phyloP scores from a whole-genome alignment of 2,329 filamentous ascomycete species.

The Leptodontidium sp. region DNA sequence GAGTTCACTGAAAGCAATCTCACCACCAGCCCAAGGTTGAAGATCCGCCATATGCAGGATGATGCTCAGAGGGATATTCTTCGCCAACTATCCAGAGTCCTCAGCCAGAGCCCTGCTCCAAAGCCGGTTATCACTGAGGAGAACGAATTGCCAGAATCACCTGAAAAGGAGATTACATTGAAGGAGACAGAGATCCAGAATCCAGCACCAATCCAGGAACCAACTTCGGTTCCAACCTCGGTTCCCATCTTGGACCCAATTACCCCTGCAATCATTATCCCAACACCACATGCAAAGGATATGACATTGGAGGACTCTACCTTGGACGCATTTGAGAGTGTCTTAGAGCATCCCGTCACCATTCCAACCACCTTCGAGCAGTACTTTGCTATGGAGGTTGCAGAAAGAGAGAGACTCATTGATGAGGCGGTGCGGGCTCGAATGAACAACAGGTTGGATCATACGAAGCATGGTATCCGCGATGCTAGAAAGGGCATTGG shows the following conservation, averaged over 20 bases:
- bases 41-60: not conserved
- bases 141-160: not conserved
- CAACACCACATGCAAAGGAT: conserved; percentile 42
- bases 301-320: conserved; percentile 41
- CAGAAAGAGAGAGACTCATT: conserved; percentile 44
- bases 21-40: not conserved
- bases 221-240: not conserved
- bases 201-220: no score
- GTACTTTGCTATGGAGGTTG: conserved; percentile 33
- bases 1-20: not conserved
- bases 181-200: no score
- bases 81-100: conserved; percentile 29
- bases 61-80: conserved; percentile 24
- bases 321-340: conserved; percentile 39
- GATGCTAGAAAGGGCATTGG: conserved; percentile 66
- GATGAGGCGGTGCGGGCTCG: conserved; percentile 57
- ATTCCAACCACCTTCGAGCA: conserved; percentile 36
- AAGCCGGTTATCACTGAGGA: not conserved
- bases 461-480: conserved; percentile 60
- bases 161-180: not conserved
- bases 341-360: conserved; percentile 28
- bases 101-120: conserved; percentile 30
- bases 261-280: conserved; percentile 30
- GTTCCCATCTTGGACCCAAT: not conserved
- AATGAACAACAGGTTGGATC: conserved; percentile 62